phyloP scores from a whole-genome alignment of 306 rosid species.

The Prunus kanzakura region DNA sequence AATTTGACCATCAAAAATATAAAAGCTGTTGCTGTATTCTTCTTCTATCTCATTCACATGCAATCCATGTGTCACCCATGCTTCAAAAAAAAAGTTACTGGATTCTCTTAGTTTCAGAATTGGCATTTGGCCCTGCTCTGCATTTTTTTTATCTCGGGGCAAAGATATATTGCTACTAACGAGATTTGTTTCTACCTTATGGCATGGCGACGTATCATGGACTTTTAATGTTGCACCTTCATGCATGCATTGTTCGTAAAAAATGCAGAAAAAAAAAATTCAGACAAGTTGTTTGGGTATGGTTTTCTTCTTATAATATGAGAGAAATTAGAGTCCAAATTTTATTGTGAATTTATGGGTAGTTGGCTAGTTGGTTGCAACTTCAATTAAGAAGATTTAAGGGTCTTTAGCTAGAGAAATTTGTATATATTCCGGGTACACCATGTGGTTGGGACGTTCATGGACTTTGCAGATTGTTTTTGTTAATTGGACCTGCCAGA shows the following conservation, averaged over 20 bases:
- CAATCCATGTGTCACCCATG: constrained; percentile 49
- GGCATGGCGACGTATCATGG: background rate
- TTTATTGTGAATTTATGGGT: background rate
- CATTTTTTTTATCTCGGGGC: background rate
- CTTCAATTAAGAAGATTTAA: background rate
- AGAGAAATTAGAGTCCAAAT: background rate
- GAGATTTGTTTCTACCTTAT: background rate
- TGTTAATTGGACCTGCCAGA: background rate
- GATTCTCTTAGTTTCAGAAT: constrained; percentile 1
- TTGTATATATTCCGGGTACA: no score
- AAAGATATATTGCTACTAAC: no score
- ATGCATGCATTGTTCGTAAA: background rate
- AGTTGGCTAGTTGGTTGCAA: background rate
- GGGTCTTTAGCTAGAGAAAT: background rate
- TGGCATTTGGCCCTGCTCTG: background rate
- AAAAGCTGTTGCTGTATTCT: background rate
- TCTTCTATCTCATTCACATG: constrained; percentile 36
- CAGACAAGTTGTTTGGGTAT: background rate
- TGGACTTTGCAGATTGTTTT: background rate
- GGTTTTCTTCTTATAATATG: background rate
- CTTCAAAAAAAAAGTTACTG: constrained; percentile 11
- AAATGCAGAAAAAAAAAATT: background rate
- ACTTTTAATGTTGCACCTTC: background rate
- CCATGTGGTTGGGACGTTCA: background rate
- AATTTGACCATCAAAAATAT: background rate